phyloP scores from a whole-genome alignment of 2,329 filamentous ascomycete genomes.

The Talaromyces sp. region DNA sequence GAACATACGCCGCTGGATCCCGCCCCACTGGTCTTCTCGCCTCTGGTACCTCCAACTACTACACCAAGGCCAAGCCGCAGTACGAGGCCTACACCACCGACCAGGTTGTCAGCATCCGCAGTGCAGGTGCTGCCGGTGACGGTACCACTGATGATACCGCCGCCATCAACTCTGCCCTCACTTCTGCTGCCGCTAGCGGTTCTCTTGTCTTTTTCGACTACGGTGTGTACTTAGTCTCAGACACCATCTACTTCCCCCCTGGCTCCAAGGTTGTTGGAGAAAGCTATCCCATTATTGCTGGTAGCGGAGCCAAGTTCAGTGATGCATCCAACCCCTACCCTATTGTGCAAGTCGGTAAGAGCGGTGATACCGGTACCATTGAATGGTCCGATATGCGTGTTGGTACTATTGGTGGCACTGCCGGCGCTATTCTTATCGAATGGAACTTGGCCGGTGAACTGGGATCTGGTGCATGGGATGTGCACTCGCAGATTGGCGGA shows the following conservation, averaged over 20 bases:
- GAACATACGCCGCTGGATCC: conserved; percentile 43
- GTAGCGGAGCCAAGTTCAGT: conserved; percentile 55
- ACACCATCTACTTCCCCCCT: conserved; percentile 48
- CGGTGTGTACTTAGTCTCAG: conserved; percentile 51
- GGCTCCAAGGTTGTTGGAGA: conserved; percentile 56
- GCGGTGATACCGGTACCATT: conserved; percentile 62
- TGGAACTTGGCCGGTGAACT: conserved; percentile 63
- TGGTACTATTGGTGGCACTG: conserved; percentile 62
- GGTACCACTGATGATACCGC: conserved; percentile 76
- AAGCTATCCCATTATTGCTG: conserved; percentile 55
- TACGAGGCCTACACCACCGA: conserved; percentile 43
- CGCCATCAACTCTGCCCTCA: conserved; percentile 78
- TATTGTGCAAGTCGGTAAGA: conserved; percentile 64
- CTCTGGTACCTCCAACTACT: conserved; percentile 42
- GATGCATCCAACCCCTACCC: conserved; percentile 59
- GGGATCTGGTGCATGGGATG: conserved; percentile 57
- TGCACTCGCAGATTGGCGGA: conserved; percentile 51
- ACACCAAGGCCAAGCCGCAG: conserved; percentile 52
- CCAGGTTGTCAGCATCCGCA: conserved; percentile 46
- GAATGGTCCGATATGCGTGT: conserved; percentile 73
- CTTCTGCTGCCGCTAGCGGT: conserved; percentile 46
- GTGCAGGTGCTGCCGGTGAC: conserved; percentile 50
- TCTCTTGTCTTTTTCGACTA: conserved; percentile 58
- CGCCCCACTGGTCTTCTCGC: conserved; percentile 46
- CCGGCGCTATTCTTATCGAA: conserved; percentile 68